phyloP scores from a whole-genome alignment of 2,329 filamentous ascomycete genomes.

The Bisporella sp. region DNA sequence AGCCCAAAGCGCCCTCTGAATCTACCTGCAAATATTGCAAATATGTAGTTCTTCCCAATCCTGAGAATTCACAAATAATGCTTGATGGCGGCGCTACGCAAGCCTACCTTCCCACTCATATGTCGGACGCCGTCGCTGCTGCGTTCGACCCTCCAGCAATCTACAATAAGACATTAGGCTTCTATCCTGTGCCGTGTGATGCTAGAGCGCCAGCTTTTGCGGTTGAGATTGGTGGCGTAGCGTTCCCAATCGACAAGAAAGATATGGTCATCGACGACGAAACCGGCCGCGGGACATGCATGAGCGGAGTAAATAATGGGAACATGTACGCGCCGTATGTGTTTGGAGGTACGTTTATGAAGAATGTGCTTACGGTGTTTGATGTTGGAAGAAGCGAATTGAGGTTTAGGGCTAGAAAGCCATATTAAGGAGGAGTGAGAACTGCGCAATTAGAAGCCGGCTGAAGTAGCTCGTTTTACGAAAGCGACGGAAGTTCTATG shows the following conservation, averaged over 20 bases:
- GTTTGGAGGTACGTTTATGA: slow-evolving; percentile 42
- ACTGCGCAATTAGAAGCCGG: no score
- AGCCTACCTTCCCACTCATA: slow-evolving; percentile 4
- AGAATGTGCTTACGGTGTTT: slow-evolving; percentile 43
- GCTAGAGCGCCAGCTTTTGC: slow-evolving; percentile 10
- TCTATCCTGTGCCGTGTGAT: slow-evolving; percentile 8
- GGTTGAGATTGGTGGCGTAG: slow-evolving; percentile 10
- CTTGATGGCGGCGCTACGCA: slow-evolving; percentile 12
- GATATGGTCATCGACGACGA: slow-evolving; percentile 13
- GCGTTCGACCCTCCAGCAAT: slow-evolving; percentile 7
- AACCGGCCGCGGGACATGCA: slow-evolving; percentile 1
- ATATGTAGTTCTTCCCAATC: neutral
- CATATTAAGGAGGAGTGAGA: no score
- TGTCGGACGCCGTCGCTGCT: slow-evolving; percentile 6
- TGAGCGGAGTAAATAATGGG: slow-evolving; percentile 13
- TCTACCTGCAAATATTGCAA: neutral
- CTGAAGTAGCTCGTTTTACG: no score
- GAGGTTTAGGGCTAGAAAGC: no score
- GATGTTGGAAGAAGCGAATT: slow-evolving; percentile 32
- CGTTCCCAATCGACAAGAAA: slow-evolving; percentile 6
- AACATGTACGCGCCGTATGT: slow-evolving; percentile 35
- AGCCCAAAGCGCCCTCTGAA: no score
- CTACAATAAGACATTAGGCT: neutral
- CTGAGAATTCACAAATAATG: neutral
- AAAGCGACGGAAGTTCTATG: no score